These are phyloP conservation scores for Capronia americana DNA, from an alignment of 2,329 filamentous ascomycete genomes.

Conservation along the genomic window DNA sequence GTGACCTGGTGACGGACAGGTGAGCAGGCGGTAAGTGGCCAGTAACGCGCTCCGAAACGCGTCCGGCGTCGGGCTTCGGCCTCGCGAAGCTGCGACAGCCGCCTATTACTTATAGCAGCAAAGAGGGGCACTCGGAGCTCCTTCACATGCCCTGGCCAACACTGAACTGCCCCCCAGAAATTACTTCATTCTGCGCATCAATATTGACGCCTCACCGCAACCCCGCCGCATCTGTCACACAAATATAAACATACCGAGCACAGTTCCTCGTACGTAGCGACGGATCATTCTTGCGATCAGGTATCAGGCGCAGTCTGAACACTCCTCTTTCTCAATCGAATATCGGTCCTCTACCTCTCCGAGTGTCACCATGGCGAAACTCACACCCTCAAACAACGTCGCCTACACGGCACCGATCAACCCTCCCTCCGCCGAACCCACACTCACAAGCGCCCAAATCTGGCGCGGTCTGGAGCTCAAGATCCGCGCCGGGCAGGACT, in stretches of 20 bases:
- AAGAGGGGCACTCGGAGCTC: not conserved
- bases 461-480: slow-evolving; percentile 46
- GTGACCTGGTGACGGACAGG: not conserved
- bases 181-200: not conserved
- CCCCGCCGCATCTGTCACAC: not conserved
- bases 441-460: slow-evolving; percentile 46
- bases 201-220: not conserved
- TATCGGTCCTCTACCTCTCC: not conserved
- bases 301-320: not conserved
- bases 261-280: not conserved
- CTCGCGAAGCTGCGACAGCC: not conserved
- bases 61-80: not conserved
- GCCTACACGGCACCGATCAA: slow-evolving; percentile 50
- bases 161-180: not conserved
- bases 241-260: not conserved
- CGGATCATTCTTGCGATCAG: not conserved
- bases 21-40: not conserved
- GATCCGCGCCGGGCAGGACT: slow-evolving; percentile 41
- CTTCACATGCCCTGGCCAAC: not conserved
- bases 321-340: not conserved
- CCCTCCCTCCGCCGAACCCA: slow-evolving; percentile 41
- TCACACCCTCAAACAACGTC: slow-evolving; percentile 43
- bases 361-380: not conserved
- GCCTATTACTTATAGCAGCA: not conserved
- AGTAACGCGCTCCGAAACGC: not conserved